These are phyloP conservation scores for Ascobolus immersus DNA, from an alignment of 495 filamentous ascomycete species.

Conservation along the genomic window DNA sequence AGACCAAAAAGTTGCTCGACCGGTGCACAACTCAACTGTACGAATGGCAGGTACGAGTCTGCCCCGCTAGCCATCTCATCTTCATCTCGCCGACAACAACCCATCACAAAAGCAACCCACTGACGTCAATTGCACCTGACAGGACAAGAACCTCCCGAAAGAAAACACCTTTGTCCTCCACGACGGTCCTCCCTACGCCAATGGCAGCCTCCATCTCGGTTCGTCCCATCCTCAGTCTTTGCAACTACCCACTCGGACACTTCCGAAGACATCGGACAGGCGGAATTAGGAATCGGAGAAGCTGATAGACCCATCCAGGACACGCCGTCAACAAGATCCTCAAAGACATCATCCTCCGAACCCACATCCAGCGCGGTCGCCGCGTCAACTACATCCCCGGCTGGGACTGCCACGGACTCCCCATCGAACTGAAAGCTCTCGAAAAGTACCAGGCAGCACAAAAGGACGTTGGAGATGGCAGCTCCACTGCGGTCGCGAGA, in stretches of 20 bases:
- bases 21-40: no score
- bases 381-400: constrained; percentile 70
- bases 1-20: no score
- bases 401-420: constrained; percentile 96
- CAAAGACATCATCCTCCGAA: constrained; percentile 74
- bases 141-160: constrained; percentile 33
- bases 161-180: constrained; percentile 52
- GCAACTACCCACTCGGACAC: no score
- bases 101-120: no score
- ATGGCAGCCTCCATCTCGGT: constrained; percentile 75
- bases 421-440: constrained; percentile 93
- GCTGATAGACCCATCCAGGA: no score
- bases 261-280: no score
- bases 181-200: constrained; percentile 94
- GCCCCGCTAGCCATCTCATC: no score
- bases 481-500: constrained; percentile 5
- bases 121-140: constrained; percentile 91
- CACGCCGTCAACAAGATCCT: constrained; percentile 94
- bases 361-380: constrained; percentile 51
- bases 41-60: no score
- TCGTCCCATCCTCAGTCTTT: no score
- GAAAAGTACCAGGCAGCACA: constrained; percentile 24
- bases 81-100: no score
- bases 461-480: constrained; percentile 10
- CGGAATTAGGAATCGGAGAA: no score